Evolutionary conservation across 768 basidiomycete genomes (phyloP).

Genomic region (Clitopilus hobsonii): DNA sequence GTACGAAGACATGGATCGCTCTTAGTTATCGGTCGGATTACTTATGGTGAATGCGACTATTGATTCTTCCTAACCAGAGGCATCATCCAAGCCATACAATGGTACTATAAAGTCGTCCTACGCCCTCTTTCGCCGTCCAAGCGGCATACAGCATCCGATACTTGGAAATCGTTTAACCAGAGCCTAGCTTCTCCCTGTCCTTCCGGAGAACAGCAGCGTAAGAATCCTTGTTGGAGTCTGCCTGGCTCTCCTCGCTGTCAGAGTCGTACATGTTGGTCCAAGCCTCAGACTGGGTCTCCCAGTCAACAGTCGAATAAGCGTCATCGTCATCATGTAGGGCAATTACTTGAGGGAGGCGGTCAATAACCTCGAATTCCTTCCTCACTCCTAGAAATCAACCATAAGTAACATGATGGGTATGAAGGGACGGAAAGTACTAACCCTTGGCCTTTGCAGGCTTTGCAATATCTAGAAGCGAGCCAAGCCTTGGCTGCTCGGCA

Average conservation of each 20-base stretch:
- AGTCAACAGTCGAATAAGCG: background rate
- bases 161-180: background rate
- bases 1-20: too few species aligned
- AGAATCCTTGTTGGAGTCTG: background rate
- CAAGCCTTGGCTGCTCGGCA: slow-evolving; percentile 3
- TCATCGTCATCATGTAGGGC: slow-evolving; percentile 16
- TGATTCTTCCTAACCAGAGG: too few species aligned
- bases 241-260: background rate
- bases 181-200: background rate
- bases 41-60: too few species aligned
- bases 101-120: background rate
- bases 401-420: too few species aligned
- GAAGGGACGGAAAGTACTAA: slow-evolving; percentile 6
- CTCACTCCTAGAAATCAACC: slow-evolving; percentile 16
- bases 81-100: background rate
- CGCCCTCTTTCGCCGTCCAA: background rate
- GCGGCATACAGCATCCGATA: background rate
- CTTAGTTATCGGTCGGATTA: too few species aligned
- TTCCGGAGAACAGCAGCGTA: background rate
- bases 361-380: slow-evolving; percentile 21
- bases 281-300: slow-evolving; percentile 1
- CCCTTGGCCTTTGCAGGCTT: slow-evolving; percentile 27
- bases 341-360: slow-evolving; percentile 12
- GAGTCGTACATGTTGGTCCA: slow-evolving; percentile 1
- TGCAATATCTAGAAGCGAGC: slow-evolving; percentile 25